Percentiles rank a stretch among this genome's conserved stretches.
Evolutionary conservation across 805 yeast genomes (phyloP).

Genomic region (Ogataea wickerhamii): DNA sequence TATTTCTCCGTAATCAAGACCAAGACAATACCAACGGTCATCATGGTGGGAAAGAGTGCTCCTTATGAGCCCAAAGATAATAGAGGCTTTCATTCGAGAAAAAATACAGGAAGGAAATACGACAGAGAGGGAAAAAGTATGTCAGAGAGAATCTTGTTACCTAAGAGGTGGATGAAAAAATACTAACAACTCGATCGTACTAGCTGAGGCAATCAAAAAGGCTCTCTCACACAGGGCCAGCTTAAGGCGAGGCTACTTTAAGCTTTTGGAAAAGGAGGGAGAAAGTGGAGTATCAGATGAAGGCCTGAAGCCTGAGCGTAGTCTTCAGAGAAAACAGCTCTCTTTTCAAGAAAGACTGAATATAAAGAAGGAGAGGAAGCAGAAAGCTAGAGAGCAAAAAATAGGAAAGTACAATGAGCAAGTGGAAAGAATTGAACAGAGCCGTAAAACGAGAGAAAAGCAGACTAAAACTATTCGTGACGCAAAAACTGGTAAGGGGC

Average conservation of each 20-base stretch:
- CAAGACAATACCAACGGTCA: no score
- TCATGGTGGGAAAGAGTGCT: no score
- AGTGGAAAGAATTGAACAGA: constrained; percentile 31
- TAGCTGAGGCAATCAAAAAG: constrained; percentile 63
- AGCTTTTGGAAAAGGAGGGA: constrained; percentile 72
- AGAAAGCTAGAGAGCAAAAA: constrained; percentile 38
- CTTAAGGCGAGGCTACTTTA: constrained; percentile 76
- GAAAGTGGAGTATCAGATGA: constrained; percentile 31
- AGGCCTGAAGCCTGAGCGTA: constrained; percentile 11
- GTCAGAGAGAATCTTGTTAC: neutral
- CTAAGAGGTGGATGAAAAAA: neutral
- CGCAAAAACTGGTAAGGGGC: constrained; percentile 67
- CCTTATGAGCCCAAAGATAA: no score
- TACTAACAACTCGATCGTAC: neutral
- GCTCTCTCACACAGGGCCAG: constrained; percentile 78
- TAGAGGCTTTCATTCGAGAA: neutral
- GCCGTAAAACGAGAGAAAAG: constrained; percentile 41
- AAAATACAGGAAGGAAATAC: constrained; percentile 7
- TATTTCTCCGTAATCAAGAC: no score
- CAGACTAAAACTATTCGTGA: constrained; percentile 42
- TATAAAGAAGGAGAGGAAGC: constrained; percentile 45
- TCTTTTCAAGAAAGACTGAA: constrained; percentile 44
- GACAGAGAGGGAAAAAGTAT: constrained; percentile 24
- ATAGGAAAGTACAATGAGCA: constrained; percentile 37
- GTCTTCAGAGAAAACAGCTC: constrained; percentile 29